Evolutionary conservation across 2,329 filamentous ascomycete genomes (phyloP).

Genomic region (Ilyonectria mors-panacis): DNA sequence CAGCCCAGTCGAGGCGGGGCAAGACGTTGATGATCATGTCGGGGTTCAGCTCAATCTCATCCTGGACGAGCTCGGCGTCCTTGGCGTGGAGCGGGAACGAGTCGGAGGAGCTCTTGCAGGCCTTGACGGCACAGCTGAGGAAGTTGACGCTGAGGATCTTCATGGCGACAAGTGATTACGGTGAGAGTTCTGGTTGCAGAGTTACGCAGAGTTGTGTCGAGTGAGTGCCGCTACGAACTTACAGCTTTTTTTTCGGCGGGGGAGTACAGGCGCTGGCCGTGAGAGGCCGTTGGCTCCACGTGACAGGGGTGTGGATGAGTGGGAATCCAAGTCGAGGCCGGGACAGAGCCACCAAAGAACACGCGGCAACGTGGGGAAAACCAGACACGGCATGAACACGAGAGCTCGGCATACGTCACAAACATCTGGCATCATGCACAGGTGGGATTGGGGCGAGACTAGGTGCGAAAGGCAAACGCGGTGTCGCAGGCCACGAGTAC

Average conservation of each 20-base stretch:
- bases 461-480: background rate
- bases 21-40: conserved; percentile 88
- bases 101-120: conserved; percentile 84
- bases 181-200: background rate
- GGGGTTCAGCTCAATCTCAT: conserved; percentile 86
- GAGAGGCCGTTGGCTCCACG: conserved; percentile 45
- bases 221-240: conserved; percentile 37
- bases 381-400: background rate
- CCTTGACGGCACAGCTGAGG: conserved; percentile 94
- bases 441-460: background rate
- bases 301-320: conserved; percentile 45
- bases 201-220: background rate
- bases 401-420: background rate
- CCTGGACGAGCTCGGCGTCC: conserved; percentile 91
- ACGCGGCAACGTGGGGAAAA: background rate
- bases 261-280: conserved; percentile 25
- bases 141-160: conserved; percentile 98
- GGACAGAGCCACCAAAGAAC: background rate
- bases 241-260: conserved; percentile 52
- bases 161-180: conserved; percentile 69
- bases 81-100: conserved; percentile 94
- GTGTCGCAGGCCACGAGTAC: background rate
- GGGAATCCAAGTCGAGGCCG: conserved; percentile 7
- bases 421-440: background rate
- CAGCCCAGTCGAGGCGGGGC: conserved; percentile 90